Percentiles rank a stretch among this genome's conserved stretches.
Evolutionary conservation across 2,329 filamentous ascomycete species (phyloP).

Genomic region (Thermochaetoides dissita): DNA sequence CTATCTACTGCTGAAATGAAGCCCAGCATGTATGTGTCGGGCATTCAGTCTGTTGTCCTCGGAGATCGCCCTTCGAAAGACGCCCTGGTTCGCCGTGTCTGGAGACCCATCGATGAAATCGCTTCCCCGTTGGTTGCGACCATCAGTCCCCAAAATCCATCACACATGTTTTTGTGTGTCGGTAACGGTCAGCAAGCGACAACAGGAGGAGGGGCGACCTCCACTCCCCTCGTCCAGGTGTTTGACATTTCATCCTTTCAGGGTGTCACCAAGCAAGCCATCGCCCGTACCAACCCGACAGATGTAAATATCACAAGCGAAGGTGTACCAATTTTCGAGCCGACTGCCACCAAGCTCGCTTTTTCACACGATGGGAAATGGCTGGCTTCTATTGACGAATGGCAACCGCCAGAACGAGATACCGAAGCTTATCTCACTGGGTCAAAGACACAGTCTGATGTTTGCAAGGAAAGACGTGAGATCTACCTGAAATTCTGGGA

Average conservation of each 20-base stretch:
- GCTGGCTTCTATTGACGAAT: slow-evolving; percentile 86
- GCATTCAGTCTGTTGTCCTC: slow-evolving; percentile 56
- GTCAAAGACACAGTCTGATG: slow-evolving; percentile 25
- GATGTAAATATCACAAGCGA: slow-evolving; percentile 63
- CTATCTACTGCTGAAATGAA: slow-evolving; percentile 80
- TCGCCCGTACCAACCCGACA: slow-evolving; percentile 78
- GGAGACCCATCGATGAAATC: slow-evolving; percentile 29
- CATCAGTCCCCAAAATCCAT: slow-evolving; percentile 47
- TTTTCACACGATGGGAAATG: slow-evolving; percentile 72
- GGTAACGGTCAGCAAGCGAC: slow-evolving; percentile 45
- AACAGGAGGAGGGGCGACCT: slow-evolving; percentile 34
- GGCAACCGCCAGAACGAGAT: slow-evolving; percentile 62
- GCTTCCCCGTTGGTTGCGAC: slow-evolving; percentile 42
- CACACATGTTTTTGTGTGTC: slow-evolving; percentile 54
- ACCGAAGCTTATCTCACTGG: slow-evolving; percentile 39
- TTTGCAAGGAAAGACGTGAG: slow-evolving; percentile 46
- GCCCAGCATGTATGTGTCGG: slow-evolving; percentile 70
- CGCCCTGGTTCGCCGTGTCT: slow-evolving; percentile 37
- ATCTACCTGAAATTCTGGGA: slow-evolving; percentile 86
- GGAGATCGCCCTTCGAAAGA: slow-evolving; percentile 37
- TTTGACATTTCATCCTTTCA: slow-evolving; percentile 71
- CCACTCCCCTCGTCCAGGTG: slow-evolving; percentile 57
- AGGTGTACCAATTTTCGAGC: slow-evolving; percentile 59
- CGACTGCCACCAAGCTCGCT: slow-evolving; percentile 59
- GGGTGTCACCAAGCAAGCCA: slow-evolving; percentile 71